Conservation (phyloP, 2,329 filamentous ascomycete genomes). For the Dryadomyces quercivorus region DNA sequence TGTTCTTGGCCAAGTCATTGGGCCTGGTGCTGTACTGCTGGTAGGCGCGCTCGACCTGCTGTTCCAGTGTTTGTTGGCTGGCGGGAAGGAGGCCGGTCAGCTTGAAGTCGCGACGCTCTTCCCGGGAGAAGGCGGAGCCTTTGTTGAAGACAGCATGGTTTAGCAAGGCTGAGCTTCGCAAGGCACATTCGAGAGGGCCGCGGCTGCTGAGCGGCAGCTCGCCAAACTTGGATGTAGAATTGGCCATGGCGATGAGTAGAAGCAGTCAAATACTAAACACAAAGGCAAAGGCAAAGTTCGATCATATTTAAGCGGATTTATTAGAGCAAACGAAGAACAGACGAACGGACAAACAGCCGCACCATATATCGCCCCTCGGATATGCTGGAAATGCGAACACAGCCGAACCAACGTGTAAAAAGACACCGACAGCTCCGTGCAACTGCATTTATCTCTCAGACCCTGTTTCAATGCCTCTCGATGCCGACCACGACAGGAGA, state of each 20-base stretch:
- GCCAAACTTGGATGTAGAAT: slow-evolving; percentile 21
- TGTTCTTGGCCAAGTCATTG: slow-evolving; percentile 69
- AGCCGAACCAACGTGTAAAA: too few relatives aligned
- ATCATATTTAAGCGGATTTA: too few relatives aligned
- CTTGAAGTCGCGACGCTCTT: slow-evolving; percentile 58
- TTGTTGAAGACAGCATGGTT: slow-evolving; percentile 66
- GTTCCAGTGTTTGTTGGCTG: slow-evolving; percentile 60
- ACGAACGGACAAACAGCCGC: too few relatives aligned
- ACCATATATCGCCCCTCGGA: too few relatives aligned
- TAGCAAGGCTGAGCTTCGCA: slow-evolving; percentile 42
- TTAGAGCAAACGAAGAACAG: too few relatives aligned
- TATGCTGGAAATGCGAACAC: too few relatives aligned
- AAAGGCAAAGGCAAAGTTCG: too few relatives aligned
- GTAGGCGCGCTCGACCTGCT: slow-evolving; percentile 68
- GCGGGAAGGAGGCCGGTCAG: slow-evolving; percentile 63
- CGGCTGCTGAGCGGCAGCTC: slow-evolving; percentile 34
- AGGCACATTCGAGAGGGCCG: slow-evolving; percentile 36
- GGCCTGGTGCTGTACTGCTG: slow-evolving; percentile 56
- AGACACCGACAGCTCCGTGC: too few relatives aligned
- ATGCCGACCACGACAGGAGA: background rate
- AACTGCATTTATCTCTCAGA: too few relatives aligned
- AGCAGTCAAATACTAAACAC: too few relatives aligned
- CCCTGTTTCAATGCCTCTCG: too few relatives aligned
- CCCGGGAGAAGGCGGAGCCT: slow-evolving; percentile 60
- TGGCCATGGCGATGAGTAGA: background rate